phyloP scores from a whole-genome alignment of 192 early-diverging fungal genomes.

The Coemansia sp. region DNA sequence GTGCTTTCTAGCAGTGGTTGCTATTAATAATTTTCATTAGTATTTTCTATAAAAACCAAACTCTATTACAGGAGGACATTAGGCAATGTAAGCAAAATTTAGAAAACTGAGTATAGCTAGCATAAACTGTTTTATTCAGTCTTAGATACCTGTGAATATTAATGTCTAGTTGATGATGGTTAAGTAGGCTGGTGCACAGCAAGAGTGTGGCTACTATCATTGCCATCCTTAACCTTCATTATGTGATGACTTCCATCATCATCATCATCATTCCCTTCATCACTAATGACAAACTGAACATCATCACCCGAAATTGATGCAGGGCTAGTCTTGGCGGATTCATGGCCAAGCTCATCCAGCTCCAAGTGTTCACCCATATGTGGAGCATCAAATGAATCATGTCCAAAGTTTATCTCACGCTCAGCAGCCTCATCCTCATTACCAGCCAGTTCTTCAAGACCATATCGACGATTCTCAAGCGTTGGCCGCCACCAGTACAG shows the following conservation, averaged over 20 bases:
- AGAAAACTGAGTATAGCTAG: too few species aligned
- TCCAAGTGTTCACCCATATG: slow-evolving; percentile 53
- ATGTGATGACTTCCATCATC: slow-evolving; percentile 19
- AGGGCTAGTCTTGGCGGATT: slow-evolving; percentile 2
- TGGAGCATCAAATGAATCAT: slow-evolving; percentile 44
- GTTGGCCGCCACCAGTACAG: slow-evolving; percentile 92
- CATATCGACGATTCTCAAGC: slow-evolving; percentile 85
- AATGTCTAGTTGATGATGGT: too few species aligned
- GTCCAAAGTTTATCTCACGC: slow-evolving; percentile 44
- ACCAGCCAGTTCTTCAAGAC: slow-evolving; percentile 77
- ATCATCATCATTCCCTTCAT: slow-evolving; percentile 33
- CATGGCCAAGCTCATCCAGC: slow-evolving; percentile 25
- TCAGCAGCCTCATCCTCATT: slow-evolving; percentile 73
- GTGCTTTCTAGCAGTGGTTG: too few species aligned
- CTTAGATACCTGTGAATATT: too few species aligned
- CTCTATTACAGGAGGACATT: too few species aligned
- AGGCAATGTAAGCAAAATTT: too few species aligned
- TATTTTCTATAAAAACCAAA: too few species aligned
- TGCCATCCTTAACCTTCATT: not conserved
- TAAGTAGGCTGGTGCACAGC: not conserved
- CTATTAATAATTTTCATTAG: too few species aligned
- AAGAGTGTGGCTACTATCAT: not conserved
- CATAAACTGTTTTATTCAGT: too few species aligned
- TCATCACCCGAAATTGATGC: slow-evolving; percentile 30
- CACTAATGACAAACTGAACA: slow-evolving; percentile 45